Conservation (phyloP, 768 basidiomycete genomes). For the Neoboletus subvelutipes region DNA sequence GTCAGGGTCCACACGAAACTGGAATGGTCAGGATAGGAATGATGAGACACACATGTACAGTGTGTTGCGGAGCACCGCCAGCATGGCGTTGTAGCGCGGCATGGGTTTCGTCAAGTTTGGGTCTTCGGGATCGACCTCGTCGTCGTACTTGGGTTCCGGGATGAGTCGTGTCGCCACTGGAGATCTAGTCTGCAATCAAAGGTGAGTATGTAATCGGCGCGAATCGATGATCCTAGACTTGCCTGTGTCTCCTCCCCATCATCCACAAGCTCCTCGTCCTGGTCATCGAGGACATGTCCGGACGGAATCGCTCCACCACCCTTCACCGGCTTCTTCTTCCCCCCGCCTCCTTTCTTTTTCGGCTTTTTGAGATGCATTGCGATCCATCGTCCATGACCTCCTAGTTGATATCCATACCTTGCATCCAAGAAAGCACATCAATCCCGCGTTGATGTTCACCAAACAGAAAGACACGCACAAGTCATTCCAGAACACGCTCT, state of each 20-base stretch:
- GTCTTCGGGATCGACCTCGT: slow-evolving; percentile 59
- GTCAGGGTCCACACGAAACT: too few species aligned
- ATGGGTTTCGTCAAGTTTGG: slow-evolving; percentile 63
- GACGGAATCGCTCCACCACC: neutral
- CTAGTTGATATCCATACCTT: slow-evolving; percentile 77
- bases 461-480: slow-evolving; percentile 37
- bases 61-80: slow-evolving; percentile 79
- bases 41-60: slow-evolving; percentile 68
- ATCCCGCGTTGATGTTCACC: neutral
- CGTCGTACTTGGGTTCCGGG: slow-evolving; percentile 13
- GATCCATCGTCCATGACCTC: slow-evolving; percentile 76
- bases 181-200: neutral
- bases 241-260: slow-evolving; percentile 12
- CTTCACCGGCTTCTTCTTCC: slow-evolving; percentile 36
- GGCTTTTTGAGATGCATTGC: slow-evolving; percentile 67
- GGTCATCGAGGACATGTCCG: slow-evolving; percentile 4
- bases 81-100: slow-evolving; percentile 84
- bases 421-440: neutral
- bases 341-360: slow-evolving; percentile 58
- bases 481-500: slow-evolving; percentile 87
- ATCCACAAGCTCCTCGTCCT: slow-evolving; percentile 16
- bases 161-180: neutral
- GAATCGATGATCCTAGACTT: neutral
- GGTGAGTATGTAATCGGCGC: neutral
- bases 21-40: neutral